Percentiles rank a stretch among this genome's conserved stretches.
These are phyloP conservation scores for Tricholoma bakamatsutake DNA, from an alignment of 768 basidiomycete species.

Conservation along the genomic window DNA sequence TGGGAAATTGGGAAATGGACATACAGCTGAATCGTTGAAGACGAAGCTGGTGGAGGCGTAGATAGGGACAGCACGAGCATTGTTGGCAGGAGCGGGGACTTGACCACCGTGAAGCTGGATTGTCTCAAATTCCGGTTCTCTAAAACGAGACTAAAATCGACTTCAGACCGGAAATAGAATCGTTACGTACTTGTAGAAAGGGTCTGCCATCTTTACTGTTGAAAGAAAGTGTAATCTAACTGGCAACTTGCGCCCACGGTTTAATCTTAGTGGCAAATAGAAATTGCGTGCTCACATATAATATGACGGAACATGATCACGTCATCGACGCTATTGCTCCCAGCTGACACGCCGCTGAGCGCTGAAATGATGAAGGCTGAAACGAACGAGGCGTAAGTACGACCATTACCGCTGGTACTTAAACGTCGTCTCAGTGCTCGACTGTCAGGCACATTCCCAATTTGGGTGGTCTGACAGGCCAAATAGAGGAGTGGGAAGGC, in stretches of 20 bases:
- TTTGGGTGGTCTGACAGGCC: no score
- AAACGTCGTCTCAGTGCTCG: no score
- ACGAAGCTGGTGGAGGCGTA: conserved; percentile 69
- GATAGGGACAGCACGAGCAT: conserved; percentile 74
- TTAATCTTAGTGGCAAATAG: background rate
- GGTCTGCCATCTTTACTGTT: conserved; percentile 25
- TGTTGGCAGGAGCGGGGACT: conserved; percentile 52
- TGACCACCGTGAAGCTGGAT: conserved; percentile 78
- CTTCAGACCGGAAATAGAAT: background rate
- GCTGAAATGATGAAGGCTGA: no score
- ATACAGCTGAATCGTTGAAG: conserved; percentile 64
- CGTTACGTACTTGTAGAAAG: conserved; percentile 31
- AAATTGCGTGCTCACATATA: background rate
- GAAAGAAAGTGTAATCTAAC: background rate
- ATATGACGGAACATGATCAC: background rate
- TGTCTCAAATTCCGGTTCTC: conserved; percentile 72
- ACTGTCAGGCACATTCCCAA: no score
- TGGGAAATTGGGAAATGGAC: conserved; percentile 10
- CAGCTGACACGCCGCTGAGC: no score
- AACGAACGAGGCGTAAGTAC: no score
- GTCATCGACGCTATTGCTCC: background rate
- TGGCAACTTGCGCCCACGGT: no score
- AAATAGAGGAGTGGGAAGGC: no score
- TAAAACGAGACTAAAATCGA: conserved; percentile 10
- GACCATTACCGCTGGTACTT: no score